These are phyloP conservation scores for Suhomyces sp. DNA, from an alignment of 805 yeast genomes.

Conservation along the genomic window DNA sequence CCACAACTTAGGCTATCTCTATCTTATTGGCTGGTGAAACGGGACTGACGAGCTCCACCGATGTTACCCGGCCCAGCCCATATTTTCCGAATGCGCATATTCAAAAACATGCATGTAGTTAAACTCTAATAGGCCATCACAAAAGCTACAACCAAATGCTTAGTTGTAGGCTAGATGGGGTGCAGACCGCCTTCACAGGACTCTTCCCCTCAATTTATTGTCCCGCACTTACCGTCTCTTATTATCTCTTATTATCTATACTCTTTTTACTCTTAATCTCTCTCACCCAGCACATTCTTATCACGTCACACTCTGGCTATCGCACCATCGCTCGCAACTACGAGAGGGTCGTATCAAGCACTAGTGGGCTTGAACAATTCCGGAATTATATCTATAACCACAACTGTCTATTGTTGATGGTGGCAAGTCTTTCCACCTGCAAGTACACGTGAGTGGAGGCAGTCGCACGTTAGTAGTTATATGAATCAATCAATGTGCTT, in stretches of 20 bases:
- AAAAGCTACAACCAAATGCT: background rate
- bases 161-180: background rate
- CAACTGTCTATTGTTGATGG: background rate
- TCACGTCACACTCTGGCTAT: background rate
- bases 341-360: background rate
- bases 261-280: no score
- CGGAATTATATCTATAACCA: background rate
- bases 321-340: background rate
- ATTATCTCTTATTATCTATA: background rate
- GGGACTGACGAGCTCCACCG: background rate
- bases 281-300: background rate
- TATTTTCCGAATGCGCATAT: conserved; percentile 1
- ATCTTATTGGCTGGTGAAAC: background rate
- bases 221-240: background rate
- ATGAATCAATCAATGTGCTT: background rate
- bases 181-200: background rate
- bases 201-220: background rate
- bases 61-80: background rate
- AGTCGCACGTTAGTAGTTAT: background rate
- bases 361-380: background rate
- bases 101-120: background rate
- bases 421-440: background rate
- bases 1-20: background rate
- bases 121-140: background rate
- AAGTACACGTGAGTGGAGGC: background rate